These are phyloP conservation scores for Litsea cubeba DNA, from an alignment of 164 flowering plant genomes.

Conservation along the genomic window DNA sequence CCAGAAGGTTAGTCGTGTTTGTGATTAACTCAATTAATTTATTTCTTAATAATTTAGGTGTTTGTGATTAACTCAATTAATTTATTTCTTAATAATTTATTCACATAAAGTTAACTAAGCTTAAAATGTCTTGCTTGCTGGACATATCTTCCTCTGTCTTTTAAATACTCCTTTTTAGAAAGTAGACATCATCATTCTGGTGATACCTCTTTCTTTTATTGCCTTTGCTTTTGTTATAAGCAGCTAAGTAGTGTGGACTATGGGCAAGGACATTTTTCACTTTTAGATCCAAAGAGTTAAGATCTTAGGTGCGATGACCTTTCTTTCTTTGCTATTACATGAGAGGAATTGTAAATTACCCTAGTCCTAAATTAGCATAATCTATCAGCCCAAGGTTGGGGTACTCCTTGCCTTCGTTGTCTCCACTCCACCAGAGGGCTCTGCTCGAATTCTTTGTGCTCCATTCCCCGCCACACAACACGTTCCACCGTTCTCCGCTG, in stretches of 20 bases:
- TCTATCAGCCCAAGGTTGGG: too few species aligned
- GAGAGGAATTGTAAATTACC: too few species aligned
- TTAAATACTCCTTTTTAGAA: too few species aligned
- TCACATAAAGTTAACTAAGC: not conserved
- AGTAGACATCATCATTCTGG: not conserved
- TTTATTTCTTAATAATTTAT: not conserved
- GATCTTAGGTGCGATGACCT: not conserved
- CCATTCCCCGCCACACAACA: too few species aligned
- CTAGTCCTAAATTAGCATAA: too few species aligned
- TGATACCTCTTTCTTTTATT: not conserved
- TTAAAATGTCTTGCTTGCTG: too few species aligned
- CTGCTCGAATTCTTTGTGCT: too few species aligned
- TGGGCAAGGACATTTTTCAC: not conserved
- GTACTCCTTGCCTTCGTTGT: too few species aligned
- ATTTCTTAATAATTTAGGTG: not conserved
- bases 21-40: not conserved
- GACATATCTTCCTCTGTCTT: not conserved
- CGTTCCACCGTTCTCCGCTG: too few species aligned
- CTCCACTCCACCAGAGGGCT: too few species aligned
- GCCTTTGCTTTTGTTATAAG: not conserved
- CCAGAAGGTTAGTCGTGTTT: conserved; percentile 47
- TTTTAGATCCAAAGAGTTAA: not conserved
- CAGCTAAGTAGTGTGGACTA: not conserved
- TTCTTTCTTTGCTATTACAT: too few species aligned
- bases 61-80: not conserved